Percentiles rank a stretch among this genome's conserved stretches.
phyloP scores from a whole-genome alignment of 805 yeast species.

The Candida pseudofarinosa region DNA sequence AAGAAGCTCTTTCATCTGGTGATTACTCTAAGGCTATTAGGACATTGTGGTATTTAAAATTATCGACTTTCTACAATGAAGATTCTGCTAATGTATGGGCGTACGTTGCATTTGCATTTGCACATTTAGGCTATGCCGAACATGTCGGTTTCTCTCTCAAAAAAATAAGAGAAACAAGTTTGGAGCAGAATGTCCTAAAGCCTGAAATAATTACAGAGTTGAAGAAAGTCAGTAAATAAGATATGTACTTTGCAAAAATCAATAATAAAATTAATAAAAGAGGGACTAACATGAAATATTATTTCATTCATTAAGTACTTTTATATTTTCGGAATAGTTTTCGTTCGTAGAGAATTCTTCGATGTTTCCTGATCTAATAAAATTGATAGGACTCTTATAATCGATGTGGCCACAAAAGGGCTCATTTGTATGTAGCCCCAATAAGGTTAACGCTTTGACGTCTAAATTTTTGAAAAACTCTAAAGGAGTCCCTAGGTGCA shows the following conservation, averaged over 20 bases:
- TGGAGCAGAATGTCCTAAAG: slow-evolving; percentile 9
- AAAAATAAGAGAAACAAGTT: slow-evolving; percentile 8
- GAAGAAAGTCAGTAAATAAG: slow-evolving; percentile 5
- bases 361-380: not conserved
- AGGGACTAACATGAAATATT: no score
- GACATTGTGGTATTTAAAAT: slow-evolving; percentile 7
- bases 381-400: slow-evolving; percentile 9
- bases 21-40: slow-evolving; percentile 8
- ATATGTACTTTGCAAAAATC: not conserved
- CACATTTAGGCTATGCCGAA: slow-evolving; percentile 8
- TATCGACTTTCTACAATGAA: slow-evolving; percentile 8
- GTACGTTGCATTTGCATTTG: slow-evolving; percentile 9
- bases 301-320: no score
- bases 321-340: slow-evolving; percentile 1
- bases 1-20: slow-evolving; percentile 4
- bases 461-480: slow-evolving; percentile 18
- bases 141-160: slow-evolving; percentile 9
- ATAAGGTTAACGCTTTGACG: slow-evolving; percentile 3
- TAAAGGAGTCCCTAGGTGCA: slow-evolving; percentile 16
- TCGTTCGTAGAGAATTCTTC: not conserved
- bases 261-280: no score
- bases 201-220: slow-evolving; percentile 7
- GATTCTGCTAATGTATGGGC: slow-evolving; percentile 11
- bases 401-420: slow-evolving; percentile 16
- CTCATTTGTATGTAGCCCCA: slow-evolving; percentile 13